Base-by-base conservation (phyloP, 2,329 filamentous ascomycete species). In the Pseudocercospora crystallina region DNA sequence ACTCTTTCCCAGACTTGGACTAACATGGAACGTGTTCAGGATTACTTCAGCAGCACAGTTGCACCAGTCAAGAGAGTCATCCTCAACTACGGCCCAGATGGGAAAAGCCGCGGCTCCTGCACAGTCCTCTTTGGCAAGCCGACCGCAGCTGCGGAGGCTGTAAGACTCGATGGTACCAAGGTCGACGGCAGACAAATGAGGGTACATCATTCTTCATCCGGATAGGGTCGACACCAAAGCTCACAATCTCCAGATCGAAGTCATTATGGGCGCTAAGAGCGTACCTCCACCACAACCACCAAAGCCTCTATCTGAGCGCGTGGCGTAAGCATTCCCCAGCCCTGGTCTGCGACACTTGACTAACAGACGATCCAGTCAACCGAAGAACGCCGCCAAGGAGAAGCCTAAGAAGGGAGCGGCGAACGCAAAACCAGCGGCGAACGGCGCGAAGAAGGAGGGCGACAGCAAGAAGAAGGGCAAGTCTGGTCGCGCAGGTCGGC, bases 111-210 rank as follows among this genome's bases (percentile, higher is more conserved):
- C 69, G 94, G 94, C 61, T 89, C 92, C 68, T 91, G 91, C 64
- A 94, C 90, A 47, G 87, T 99, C 63, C 85, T 85, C 58, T 99
- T 99, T 77, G 75, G 74, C 71, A 89, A 89, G 66, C 75, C 86
- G 20, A 89, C 90, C 61, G 88, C 87, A 59, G 94, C 92, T 60
- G 83, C 83, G 68, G 89, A 90, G 74, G 94, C 94, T 54, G 88
- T 90, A 63, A 81, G 86, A 65, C 83, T 95, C 62, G 95, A 99
- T 65, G 90, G 90, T 56, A 82, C 96, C 53, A 83, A 94, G 47
- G 90, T 99, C 53, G 94, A 99, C 73, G 85, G 85, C 66, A 84
- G 85, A 61, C 88, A 90, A 20, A 92, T 99, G 77, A 96, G 92
- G 84, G 90, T 91, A 75, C 15, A 17, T 12, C 5, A 3, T 1